phyloP scores from a whole-genome alignment of 179 eudicot species.

The Sideroxylon spinosum region DNA sequence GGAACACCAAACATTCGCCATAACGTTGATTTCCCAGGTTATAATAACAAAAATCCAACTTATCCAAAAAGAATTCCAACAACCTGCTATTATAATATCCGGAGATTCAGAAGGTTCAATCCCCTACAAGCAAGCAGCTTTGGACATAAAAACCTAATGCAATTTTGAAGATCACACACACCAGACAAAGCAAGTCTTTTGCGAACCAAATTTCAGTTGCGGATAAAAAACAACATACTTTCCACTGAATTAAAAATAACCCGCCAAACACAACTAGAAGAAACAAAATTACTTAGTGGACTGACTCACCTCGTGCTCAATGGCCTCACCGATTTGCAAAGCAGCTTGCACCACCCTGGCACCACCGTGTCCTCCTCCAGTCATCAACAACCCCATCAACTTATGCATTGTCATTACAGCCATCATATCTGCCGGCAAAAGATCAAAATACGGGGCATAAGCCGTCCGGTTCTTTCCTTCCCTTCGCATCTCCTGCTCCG shows the following conservation, averaged over 20 bases:
- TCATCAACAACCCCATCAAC: conserved; percentile 81
- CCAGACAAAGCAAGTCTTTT: neutral
- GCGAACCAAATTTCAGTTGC: neutral
- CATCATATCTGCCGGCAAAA: conserved; percentile 88
- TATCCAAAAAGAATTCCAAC: neutral
- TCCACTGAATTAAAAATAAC: neutral
- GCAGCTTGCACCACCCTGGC: conserved; percentile 81
- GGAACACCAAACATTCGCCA: too few relatives aligned
- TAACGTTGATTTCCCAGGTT: too few relatives aligned
- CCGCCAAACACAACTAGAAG: neutral
- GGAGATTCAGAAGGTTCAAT: too few relatives aligned
- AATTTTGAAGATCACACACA: neutral
- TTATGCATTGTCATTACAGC: conserved; percentile 93
- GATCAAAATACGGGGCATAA: conserved; percentile 58
- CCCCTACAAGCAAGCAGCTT: too few relatives aligned
- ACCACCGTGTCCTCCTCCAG: conserved; percentile 62
- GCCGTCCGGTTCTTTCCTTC: conserved; percentile 51
- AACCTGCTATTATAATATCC: too few relatives aligned
- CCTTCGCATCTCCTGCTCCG: conserved; percentile 63
- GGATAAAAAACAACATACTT: neutral
- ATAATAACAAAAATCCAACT: neutral
- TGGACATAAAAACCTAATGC: too few relatives aligned
- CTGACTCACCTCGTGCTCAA: conserved; percentile 78
- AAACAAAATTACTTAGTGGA: neutral
- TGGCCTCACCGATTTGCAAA: conserved; percentile 74